phyloP scores from a whole-genome alignment of 164 flowering plant species.

The Berberis thunbergii region DNA sequence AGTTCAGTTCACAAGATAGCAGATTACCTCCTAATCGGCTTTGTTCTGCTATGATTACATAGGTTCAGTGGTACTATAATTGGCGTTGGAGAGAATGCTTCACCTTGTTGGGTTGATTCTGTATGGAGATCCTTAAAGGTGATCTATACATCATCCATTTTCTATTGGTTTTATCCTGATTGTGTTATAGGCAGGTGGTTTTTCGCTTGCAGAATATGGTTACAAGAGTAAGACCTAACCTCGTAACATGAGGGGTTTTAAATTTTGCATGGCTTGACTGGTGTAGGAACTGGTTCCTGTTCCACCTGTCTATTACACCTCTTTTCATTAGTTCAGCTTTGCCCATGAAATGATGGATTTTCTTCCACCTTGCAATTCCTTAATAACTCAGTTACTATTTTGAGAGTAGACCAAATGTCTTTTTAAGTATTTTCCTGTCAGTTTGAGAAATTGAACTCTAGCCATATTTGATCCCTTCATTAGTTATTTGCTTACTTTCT shows the following conservation, averaged over 20 bases:
- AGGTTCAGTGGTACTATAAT: constrained; percentile 73
- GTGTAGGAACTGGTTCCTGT: too few relatives aligned
- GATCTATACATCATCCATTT: neutral
- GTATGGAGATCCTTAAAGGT: constrained; percentile 73
- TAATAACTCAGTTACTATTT: too few relatives aligned
- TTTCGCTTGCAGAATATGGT: neutral
- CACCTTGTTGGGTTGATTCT: constrained; percentile 63
- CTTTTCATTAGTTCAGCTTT: too few relatives aligned
- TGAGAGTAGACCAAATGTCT: too few relatives aligned
- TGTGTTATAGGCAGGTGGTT: neutral
- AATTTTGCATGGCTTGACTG: too few relatives aligned
- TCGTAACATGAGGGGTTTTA: too few relatives aligned
- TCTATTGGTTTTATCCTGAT: neutral
- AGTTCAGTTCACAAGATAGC: neutral
- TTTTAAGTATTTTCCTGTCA: too few relatives aligned
- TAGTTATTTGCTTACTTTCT: neutral
- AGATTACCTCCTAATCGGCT: neutral
- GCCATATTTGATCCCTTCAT: neutral
- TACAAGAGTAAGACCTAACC: too few relatives aligned
- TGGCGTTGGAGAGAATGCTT: constrained; percentile 43
- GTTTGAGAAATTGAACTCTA: too few relatives aligned
- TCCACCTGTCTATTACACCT: too few relatives aligned
- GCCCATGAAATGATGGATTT: too few relatives aligned
- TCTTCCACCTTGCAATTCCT: too few relatives aligned
- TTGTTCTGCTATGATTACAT: neutral